phyloP scores from a whole-genome alignment of 352 stramenopile genomes.

The Globisporangium alternatum region DNA sequence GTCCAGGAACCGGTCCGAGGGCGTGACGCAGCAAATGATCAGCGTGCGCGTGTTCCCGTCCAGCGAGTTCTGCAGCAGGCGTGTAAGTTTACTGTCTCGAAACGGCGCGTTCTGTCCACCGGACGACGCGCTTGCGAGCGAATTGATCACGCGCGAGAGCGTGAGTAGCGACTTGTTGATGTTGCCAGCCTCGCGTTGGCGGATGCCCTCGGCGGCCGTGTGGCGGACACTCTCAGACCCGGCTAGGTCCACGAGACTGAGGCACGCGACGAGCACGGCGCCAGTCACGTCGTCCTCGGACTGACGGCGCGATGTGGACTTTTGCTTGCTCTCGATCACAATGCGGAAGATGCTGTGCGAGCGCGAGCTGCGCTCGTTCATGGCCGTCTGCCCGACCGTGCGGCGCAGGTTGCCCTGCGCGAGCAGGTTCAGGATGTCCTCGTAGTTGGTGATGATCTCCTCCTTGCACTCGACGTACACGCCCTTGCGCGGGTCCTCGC shows the following conservation, averaged over 20 bases:
- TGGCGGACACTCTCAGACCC: conserved; percentile 96
- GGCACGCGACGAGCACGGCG: conserved; percentile 90
- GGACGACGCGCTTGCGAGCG: conserved; percentile 39
- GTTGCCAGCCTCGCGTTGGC: conserved; percentile 95
- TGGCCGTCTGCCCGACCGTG: conserved; percentile 64
- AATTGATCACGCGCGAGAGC: conserved; percentile 93
- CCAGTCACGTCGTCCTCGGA: conserved; percentile 74
- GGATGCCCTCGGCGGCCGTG: conserved; percentile 92
- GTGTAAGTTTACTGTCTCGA: conserved; percentile 90
- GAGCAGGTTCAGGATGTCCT: conserved; percentile 59
- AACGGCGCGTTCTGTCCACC: conserved; percentile 65
- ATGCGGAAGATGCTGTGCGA: conserved; percentile 85
- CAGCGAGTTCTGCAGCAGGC: conserved; percentile 88
- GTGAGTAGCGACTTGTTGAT: conserved; percentile 97
- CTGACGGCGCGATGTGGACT: conserved; percentile 35
- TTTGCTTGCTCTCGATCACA: conserved; percentile 81
- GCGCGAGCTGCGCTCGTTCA: conserved; percentile 80
- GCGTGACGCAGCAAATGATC: conserved; percentile 86
- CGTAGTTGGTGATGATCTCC: conserved; percentile 87
- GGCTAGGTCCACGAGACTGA: conserved; percentile 98
- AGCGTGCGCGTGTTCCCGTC: conserved; percentile 90
- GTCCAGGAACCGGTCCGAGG: conserved; percentile 69
- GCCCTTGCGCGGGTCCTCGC: conserved; percentile 93
- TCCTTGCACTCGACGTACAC: conserved; percentile 97
- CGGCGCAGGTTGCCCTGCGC: conserved; percentile 64